These are phyloP conservation scores for Candida pseudoviswanathii DNA, from an alignment of 1,139 yeast species.

Conservation along the genomic window DNA sequence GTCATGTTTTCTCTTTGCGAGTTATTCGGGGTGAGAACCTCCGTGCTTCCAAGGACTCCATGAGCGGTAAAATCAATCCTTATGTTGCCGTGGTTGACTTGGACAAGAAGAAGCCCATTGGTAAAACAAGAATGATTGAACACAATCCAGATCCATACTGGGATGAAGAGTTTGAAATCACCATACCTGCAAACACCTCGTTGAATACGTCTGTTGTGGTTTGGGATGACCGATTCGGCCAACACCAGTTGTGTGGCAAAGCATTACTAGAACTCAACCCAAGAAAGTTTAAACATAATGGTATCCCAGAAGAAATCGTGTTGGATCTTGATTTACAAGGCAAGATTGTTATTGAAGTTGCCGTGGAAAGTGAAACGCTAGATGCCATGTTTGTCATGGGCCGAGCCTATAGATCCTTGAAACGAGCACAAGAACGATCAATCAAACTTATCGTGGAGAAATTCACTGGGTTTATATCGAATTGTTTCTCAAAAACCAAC, in stretches of 20 bases:
- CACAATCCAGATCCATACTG: slow-evolving; percentile 75
- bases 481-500: slow-evolving; percentile 45
- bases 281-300: slow-evolving; percentile 63
- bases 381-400: slow-evolving; percentile 84
- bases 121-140: slow-evolving; percentile 67
- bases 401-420: slow-evolving; percentile 65
- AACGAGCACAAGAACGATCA: slow-evolving; percentile 64
- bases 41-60: slow-evolving; percentile 33
- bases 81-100: slow-evolving; percentile 72
- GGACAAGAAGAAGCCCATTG: slow-evolving; percentile 57
- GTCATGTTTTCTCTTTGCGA: slow-evolving; percentile 67
- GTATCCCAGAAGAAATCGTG: slow-evolving; percentile 62
- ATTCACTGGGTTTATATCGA: slow-evolving; percentile 44
- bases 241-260: slow-evolving; percentile 72
- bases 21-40: slow-evolving; percentile 74
- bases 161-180: slow-evolving; percentile 85
- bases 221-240: slow-evolving; percentile 69
- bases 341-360: slow-evolving; percentile 59
- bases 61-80: slow-evolving; percentile 54
- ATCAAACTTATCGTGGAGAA: slow-evolving; percentile 69
- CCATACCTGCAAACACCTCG: slow-evolving; percentile 40
- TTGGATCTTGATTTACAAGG: slow-evolving; percentile 74
- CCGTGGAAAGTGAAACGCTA: slow-evolving; percentile 75
- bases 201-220: slow-evolving; percentile 59
- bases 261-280: slow-evolving; percentile 68